phyloP scores from a whole-genome alignment of 257 asterid genomes.

The Plantago ovata region DNA sequence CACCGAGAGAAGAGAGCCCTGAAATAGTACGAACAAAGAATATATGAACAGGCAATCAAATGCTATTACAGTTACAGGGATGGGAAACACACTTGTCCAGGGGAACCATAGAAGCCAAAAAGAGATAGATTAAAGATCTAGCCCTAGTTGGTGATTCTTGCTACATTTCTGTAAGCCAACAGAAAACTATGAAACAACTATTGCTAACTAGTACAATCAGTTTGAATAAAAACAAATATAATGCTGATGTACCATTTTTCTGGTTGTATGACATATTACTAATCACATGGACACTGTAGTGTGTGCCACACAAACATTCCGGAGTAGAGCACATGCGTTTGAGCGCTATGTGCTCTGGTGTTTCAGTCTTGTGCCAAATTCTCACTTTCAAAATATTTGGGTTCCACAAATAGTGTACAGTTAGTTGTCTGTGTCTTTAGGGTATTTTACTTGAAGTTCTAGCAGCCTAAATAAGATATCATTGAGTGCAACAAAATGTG shows the following conservation, averaged over 20 bases:
- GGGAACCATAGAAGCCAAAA: background rate
- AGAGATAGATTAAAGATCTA: background rate
- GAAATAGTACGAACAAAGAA: conserved; percentile 8
- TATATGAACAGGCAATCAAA: conserved; percentile 8
- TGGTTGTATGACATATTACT: too few relatives aligned
- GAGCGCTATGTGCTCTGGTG: too few relatives aligned
- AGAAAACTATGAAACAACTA: background rate
- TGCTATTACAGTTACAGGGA: background rate
- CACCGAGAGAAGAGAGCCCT: conserved; percentile 91
- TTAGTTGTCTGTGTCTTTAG: too few relatives aligned
- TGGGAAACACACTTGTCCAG: background rate
- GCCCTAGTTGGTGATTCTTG: background rate
- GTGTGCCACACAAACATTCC: too few relatives aligned
- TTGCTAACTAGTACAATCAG: background rate
- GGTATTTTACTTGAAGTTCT: too few relatives aligned
- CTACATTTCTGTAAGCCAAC: background rate
- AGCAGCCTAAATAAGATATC: too few relatives aligned
- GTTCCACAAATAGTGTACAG: too few relatives aligned
- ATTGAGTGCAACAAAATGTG: too few relatives aligned
- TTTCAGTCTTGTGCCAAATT: too few relatives aligned
- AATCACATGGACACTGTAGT: too few relatives aligned
- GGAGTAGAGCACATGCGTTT: too few relatives aligned
- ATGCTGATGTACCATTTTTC: background rate
- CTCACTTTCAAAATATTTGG: too few relatives aligned
- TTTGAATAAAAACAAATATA: background rate